Conservation (phyloP, 163 green algal species). For the Coccomyxa subellipsoidea region DNA sequence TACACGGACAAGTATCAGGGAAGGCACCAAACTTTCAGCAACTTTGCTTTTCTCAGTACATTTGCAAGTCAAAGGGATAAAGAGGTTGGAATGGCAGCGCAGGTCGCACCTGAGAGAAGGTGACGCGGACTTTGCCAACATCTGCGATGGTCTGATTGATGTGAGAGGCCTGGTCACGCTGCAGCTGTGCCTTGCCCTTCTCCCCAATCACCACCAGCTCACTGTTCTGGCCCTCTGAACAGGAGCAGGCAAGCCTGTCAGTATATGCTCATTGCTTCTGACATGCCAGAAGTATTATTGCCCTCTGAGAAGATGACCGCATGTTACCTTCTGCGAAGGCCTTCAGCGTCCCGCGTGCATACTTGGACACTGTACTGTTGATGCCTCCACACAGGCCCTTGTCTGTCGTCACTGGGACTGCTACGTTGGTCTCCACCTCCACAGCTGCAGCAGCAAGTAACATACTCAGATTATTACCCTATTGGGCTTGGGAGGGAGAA, state of each 20-base stretch:
- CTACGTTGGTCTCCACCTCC: conserved; percentile 72
- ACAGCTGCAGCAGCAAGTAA: conserved; percentile 43
- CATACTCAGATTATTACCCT: too few relatives aligned
- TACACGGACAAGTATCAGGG: too few relatives aligned
- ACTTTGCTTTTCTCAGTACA: neutral
- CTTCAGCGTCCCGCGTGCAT: conserved; percentile 36
- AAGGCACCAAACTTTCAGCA: too few relatives aligned
- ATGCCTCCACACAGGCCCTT: conserved; percentile 97
- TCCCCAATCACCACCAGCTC: conserved; percentile 83
- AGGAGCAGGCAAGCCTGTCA: neutral
- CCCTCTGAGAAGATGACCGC: too few relatives aligned
- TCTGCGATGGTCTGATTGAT: conserved; percentile 68
- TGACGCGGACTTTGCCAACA: conserved; percentile 79
- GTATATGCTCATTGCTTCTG: neutral
- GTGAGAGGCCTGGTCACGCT: conserved; percentile 51
- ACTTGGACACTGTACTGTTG: conserved; percentile 94
- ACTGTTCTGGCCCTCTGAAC: conserved; percentile 36
- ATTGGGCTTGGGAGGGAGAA: too few relatives aligned
- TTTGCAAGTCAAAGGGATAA: neutral
- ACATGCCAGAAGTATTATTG: too few relatives aligned
- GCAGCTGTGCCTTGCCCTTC: conserved; percentile 88
- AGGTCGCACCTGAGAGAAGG: conserved; percentile 73
- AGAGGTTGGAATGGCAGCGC: neutral
- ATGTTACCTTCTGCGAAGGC: conserved; percentile 20
- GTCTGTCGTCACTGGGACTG: conserved; percentile 89